Evolutionary conservation across 768 basidiomycete species (phyloP).

Genomic region (Leccinum subgranulosum): DNA sequence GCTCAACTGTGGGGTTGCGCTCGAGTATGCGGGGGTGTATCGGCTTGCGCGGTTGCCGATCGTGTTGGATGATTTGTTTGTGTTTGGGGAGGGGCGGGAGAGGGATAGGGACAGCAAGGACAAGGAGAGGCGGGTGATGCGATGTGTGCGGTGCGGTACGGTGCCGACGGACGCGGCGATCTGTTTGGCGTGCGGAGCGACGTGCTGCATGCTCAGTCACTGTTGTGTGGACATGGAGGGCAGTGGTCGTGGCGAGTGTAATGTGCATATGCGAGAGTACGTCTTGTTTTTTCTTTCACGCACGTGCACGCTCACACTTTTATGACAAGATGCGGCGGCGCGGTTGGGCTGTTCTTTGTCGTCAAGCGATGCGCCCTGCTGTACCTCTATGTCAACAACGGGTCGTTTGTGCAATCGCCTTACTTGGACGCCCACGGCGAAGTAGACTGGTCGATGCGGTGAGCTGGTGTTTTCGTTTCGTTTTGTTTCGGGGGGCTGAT

Average conservation of each 20-base stretch:
- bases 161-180: constrained; percentile 85
- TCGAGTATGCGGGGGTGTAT: constrained; percentile 84
- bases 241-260: constrained; percentile 80
- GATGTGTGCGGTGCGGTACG: constrained; percentile 73
- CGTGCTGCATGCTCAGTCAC: constrained; percentile 87
- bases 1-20: constrained; percentile 69
- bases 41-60: constrained; percentile 78
- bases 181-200: constrained; percentile 85
- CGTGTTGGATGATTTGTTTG: constrained; percentile 80
- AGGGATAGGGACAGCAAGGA: not conserved
- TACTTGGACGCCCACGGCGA: constrained; percentile 96
- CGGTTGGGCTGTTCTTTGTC: constrained; percentile 85
- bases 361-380: constrained; percentile 90
- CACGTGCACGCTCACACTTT: too few species aligned
- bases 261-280: constrained; percentile 91
- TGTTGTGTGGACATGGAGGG: constrained; percentile 75
- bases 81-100: constrained; percentile 62
- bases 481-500: not conserved
- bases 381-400: constrained; percentile 84
- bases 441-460: constrained; percentile 90
- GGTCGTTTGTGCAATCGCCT: constrained; percentile 85
- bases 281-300: constrained; percentile 31
- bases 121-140: constrained; percentile 40
- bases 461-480: not conserved
- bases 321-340: constrained; percentile 75